Percentiles rank a stretch among this genome's conserved stretches.
Conservation (phyloP, 192 early-diverging fungal genomes). For the Geosiphon pyriformis region DNA sequence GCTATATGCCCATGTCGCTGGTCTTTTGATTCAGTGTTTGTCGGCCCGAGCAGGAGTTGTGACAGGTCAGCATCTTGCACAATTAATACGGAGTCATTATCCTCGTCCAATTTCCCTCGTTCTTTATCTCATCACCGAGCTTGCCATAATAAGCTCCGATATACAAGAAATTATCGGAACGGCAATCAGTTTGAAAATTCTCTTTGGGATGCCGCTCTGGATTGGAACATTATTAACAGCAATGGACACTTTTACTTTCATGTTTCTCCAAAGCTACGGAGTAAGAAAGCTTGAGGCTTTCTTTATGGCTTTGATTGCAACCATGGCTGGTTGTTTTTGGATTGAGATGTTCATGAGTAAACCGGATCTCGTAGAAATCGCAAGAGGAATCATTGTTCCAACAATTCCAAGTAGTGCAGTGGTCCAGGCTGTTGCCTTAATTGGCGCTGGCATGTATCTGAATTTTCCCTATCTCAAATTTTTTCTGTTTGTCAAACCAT, state of each 20-base stretch:
- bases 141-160: constrained; percentile 66
- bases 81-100: constrained; percentile 45
- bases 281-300: constrained; percentile 65
- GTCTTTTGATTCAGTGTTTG: constrained; percentile 57
- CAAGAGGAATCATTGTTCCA: constrained; percentile 50
- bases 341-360: constrained; percentile 53
- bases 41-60: constrained; percentile 60
- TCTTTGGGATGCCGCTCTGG: constrained; percentile 64
- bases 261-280: constrained; percentile 59
- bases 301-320: constrained; percentile 67
- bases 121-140: constrained; percentile 57
- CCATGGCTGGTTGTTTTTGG: constrained; percentile 74
- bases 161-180: constrained; percentile 86
- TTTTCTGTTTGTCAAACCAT: not conserved
- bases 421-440: constrained; percentile 62
- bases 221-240: constrained; percentile 74
- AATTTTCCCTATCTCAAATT: not conserved
- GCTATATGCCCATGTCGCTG: constrained; percentile 57
- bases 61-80: constrained; percentile 58
- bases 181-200: constrained; percentile 77
- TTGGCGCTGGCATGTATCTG: constrained; percentile 41
- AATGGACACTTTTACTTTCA: constrained; percentile 71
- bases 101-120: constrained; percentile 37
- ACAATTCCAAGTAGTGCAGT: constrained; percentile 48
- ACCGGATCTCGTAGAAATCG: constrained; percentile 43